These are phyloP conservation scores for Lolium multiflorum DNA, from an alignment of 176 grass and related monocot genomes.

Conservation along the genomic window DNA sequence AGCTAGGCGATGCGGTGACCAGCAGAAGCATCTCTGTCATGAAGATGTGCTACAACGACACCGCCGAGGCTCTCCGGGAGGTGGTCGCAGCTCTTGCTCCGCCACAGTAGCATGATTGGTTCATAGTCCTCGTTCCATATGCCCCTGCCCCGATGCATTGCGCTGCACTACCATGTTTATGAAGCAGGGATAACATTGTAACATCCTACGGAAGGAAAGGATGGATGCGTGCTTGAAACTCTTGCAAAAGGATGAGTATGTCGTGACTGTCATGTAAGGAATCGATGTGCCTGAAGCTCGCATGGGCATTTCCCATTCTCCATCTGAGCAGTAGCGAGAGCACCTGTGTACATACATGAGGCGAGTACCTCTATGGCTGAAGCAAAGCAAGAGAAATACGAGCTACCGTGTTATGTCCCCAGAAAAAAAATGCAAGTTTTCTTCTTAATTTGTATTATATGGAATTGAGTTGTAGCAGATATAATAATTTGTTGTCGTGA, in stretches of 20 bases:
- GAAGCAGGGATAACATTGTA: neutral
- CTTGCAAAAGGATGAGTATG: neutral
- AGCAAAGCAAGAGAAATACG: slow-evolving; percentile 33
- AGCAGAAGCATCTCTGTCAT: slow-evolving; percentile 47
- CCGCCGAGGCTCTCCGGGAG: slow-evolving; percentile 50
- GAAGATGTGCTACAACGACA: slow-evolving; percentile 64
- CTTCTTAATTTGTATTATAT: slow-evolving; percentile 18
- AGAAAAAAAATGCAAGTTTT: neutral
- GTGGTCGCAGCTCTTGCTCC: slow-evolving; percentile 57
- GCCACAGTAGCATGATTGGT: slow-evolving; percentile 33
- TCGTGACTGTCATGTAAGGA: slow-evolving; percentile 26
- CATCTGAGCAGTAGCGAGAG: slow-evolving; percentile 9
- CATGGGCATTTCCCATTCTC: neutral
- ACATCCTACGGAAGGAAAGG: slow-evolving; percentile 14
- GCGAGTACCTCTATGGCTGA: neutral
- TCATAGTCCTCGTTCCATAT: neutral
- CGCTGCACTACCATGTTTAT: neutral
- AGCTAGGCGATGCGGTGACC: slow-evolving; percentile 63
- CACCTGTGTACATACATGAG: slow-evolving; percentile 2
- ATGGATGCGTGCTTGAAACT: neutral
- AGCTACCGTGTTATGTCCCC: slow-evolving; percentile 9
- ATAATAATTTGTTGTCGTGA: neutral
- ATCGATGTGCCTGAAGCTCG: slow-evolving; percentile 16
- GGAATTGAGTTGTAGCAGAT: neutral
- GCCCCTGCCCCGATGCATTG: neutral